phyloP scores from a whole-genome alignment of 2,329 filamentous ascomycete genomes.

The Colletotrichum echinochloae region DNA sequence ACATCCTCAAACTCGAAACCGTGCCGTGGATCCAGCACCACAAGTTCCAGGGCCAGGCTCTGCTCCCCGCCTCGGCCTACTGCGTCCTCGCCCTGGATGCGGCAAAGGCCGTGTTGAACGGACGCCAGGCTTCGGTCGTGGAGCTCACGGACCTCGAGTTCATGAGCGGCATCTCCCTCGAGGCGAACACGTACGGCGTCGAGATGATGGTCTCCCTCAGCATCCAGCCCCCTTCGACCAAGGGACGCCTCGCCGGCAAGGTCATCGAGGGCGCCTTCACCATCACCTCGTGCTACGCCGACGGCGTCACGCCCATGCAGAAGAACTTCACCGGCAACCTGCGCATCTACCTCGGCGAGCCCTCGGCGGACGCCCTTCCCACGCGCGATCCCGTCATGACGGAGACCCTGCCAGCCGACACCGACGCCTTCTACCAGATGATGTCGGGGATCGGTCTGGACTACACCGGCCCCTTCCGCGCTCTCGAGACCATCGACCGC shows the following conservation, averaged over 20 bases:
- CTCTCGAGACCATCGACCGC: constrained; percentile 40
- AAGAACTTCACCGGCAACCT: constrained; percentile 42
- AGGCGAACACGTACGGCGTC: constrained; percentile 43
- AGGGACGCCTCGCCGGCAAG: constrained; percentile 30
- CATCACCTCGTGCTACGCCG: constrained; percentile 38
- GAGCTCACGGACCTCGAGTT: constrained; percentile 51
- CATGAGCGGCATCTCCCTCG: constrained; percentile 49
- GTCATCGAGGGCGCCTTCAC: constrained; percentile 39
- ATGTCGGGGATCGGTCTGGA: constrained; percentile 42
- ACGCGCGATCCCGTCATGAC: constrained; percentile 40
- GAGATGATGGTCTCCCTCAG: constrained; percentile 44
- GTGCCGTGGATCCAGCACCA: constrained; percentile 55
- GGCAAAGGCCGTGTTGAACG: constrained; percentile 46
- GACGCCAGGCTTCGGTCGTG: constrained; percentile 44
- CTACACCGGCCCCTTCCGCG: constrained; percentile 42
- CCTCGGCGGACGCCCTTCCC: constrained; percentile 39
- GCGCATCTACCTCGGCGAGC: constrained; percentile 42
- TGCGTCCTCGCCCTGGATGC: constrained; percentile 59
- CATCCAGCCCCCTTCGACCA: constrained; percentile 38
- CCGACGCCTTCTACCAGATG: constrained; percentile 42
- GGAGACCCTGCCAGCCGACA: constrained; percentile 40
- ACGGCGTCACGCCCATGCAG: constrained; percentile 37
- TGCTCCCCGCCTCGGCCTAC: constrained; percentile 61
- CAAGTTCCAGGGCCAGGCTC: constrained; percentile 49
- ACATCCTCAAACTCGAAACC: constrained; percentile 42